A percentile compares a stretch with the other conserved stretches of the same genome.
These are phyloP conservation scores for Arthrobotrys megalospora DNA, from an alignment of 2,329 filamentous ascomycete genomes.

Conservation along the genomic window DNA sequence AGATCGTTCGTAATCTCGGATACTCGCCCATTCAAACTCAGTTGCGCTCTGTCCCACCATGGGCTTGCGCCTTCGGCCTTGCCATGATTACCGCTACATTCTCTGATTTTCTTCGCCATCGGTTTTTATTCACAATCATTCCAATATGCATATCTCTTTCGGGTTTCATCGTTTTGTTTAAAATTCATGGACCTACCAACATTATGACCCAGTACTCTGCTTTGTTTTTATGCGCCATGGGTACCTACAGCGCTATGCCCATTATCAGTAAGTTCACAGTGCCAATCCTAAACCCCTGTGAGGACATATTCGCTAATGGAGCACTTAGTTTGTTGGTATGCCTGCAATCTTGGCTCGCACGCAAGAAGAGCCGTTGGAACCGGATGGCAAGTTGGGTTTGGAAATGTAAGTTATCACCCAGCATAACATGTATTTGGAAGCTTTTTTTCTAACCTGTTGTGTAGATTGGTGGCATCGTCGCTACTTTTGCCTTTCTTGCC, in stretches of 20 bases:
- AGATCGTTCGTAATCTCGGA: slow-evolving; percentile 78
- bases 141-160: slow-evolving; percentile 79
- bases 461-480: slow-evolving; percentile 80
- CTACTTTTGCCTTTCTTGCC: slow-evolving; percentile 78
- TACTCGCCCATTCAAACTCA: slow-evolving; percentile 73
- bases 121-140: slow-evolving; percentile 80
- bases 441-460: not conserved
- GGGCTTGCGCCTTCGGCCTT: slow-evolving; percentile 82
- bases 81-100: slow-evolving; percentile 80
- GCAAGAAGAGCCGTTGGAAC: slow-evolving; percentile 79
- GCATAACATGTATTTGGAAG: not conserved
- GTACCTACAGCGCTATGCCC: slow-evolving; percentile 89
- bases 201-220: slow-evolving; percentile 80
- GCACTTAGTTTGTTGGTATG: slow-evolving; percentile 79
- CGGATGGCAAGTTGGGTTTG: slow-evolving; percentile 84
- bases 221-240: slow-evolving; percentile 85
- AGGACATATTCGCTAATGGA: slow-evolving; percentile 51
- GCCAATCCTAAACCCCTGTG: slow-evolving; percentile 36
- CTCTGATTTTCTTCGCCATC: slow-evolving; percentile 81
- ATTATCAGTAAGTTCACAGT: slow-evolving; percentile 72
- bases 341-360: slow-evolving; percentile 83
- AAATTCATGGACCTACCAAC: slow-evolving; percentile 75
- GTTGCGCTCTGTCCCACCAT: slow-evolving; percentile 72
- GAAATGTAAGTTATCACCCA: slow-evolving; percentile 70
- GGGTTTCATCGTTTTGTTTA: slow-evolving; percentile 82